Evolutionary conservation across 257 asterid genomes (phyloP).

Genomic region (Striga asiatica): DNA sequence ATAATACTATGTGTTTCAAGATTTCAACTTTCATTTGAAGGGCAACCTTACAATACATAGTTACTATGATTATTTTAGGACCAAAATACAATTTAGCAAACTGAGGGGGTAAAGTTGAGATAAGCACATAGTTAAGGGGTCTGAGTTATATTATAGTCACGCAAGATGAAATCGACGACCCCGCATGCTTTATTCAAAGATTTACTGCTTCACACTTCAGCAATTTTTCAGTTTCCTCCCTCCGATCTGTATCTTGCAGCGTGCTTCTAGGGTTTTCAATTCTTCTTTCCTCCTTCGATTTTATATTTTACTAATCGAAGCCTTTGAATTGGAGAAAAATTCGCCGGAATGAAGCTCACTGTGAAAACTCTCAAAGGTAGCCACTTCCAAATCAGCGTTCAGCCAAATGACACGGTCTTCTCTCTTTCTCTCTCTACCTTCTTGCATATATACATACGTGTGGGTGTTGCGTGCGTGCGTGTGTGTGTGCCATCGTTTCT

Average conservation of each 20-base stretch:
- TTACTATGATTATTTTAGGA: too few relatives aligned
- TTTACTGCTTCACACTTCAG: not conserved
- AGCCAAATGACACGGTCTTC: slow-evolving; percentile 39
- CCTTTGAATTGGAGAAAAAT: not conserved
- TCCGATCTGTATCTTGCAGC: not conserved
- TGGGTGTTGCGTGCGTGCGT: too few relatives aligned
- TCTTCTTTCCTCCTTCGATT: not conserved
- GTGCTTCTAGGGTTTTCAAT: slow-evolving; percentile 15
- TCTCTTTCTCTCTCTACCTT: not conserved
- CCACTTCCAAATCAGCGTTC: slow-evolving; percentile 59
- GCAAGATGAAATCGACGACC: not conserved
- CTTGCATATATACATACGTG: not conserved
- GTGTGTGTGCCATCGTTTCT: not conserved
- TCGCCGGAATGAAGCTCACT: slow-evolving; percentile 54
- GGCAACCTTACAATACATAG: too few relatives aligned
- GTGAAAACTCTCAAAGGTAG: slow-evolving; percentile 76
- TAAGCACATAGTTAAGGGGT: not conserved
- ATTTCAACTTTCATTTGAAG: too few relatives aligned
- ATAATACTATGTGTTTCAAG: too few relatives aligned
- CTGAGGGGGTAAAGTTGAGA: not conserved
- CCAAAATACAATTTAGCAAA: not conserved
- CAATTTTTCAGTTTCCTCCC: too few relatives aligned
- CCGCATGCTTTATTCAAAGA: not conserved
- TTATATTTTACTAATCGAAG: not conserved
- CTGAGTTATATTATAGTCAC: not conserved